These are phyloP conservation scores for Auricularia cornea DNA, from an alignment of 768 basidiomycete species.

Conservation along the genomic window DNA sequence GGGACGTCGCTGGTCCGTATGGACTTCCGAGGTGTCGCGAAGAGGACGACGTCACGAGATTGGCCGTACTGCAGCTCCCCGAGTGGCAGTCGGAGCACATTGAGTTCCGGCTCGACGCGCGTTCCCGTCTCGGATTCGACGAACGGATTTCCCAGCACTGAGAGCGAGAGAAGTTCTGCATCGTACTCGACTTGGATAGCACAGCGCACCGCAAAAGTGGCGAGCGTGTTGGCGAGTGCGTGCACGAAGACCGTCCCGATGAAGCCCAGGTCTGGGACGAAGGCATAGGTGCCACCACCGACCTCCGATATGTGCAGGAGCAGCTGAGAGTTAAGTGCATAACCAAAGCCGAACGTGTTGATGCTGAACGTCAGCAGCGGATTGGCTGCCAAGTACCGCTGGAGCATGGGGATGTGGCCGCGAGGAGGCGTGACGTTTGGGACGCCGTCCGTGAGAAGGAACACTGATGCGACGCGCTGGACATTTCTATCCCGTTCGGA, in stretches of 20 bases:
- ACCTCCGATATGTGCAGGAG: constrained; percentile 7
- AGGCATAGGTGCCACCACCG: constrained; percentile 5
- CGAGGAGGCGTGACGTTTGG: constrained; percentile 12
- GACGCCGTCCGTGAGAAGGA: constrained; percentile 11
- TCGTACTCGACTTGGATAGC: constrained; percentile 5
- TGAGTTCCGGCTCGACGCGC: not conserved
- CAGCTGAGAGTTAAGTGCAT: constrained; percentile 10
- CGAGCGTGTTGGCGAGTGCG: constrained; percentile 11
- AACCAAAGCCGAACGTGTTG: constrained; percentile 14
- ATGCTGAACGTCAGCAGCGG: constrained; percentile 7
- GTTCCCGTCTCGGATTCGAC: not conserved
- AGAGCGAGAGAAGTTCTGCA: not conserved
- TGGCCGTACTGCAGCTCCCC: constrained; percentile 6
- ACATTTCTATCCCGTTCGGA: not conserved
- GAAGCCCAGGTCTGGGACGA: constrained; percentile 11
- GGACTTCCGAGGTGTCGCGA: not conserved
- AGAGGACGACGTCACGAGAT: constrained; percentile 2
- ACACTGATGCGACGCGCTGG: constrained; percentile 9
- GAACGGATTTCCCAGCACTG: not conserved
- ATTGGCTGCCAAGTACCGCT: constrained; percentile 9
- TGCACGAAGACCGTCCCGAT: constrained; percentile 14
- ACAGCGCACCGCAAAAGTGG: constrained; percentile 6
- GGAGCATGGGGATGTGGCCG: constrained; percentile 11
- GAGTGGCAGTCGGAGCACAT: not conserved
- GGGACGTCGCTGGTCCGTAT: not conserved